Evolutionary conservation across 2,329 filamentous ascomycete species (phyloP).

Genomic region (Cadophora luteo-olivacea): DNA sequence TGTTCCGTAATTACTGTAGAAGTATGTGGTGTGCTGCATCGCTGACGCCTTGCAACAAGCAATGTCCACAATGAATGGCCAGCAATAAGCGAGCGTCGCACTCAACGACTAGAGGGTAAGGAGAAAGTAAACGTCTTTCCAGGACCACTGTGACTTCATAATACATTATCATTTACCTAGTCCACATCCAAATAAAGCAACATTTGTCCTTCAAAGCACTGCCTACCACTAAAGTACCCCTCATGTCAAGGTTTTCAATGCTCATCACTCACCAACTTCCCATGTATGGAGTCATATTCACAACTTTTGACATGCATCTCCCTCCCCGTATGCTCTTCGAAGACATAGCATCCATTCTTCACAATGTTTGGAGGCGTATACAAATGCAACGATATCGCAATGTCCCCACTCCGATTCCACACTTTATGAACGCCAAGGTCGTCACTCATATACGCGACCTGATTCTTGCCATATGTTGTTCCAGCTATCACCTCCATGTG

Average conservation of each 20-base stretch:
- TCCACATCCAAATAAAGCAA: no score
- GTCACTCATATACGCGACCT: neutral
- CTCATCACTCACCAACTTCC: neutral
- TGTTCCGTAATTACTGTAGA: neutral
- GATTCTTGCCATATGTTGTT: neutral
- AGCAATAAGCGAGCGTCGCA: neutral
- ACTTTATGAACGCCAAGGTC: neutral
- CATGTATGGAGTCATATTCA: neutral
- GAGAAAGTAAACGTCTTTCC: no score
- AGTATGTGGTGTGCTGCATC: neutral
- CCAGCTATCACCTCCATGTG: neutral
- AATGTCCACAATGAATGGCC: neutral
- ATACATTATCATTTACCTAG: no score
- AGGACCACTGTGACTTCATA: no score
- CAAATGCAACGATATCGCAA: neutral
- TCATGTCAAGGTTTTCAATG: neutral
- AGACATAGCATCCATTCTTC: neutral
- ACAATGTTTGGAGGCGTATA: neutral
- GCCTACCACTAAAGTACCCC: neutral
- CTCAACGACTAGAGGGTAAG: neutral
- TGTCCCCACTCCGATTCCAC: neutral
- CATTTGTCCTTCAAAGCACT: no score
- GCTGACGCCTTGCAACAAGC: neutral
- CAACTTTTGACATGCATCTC: neutral
- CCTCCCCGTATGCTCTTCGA: neutral